Evolutionary conservation across 2,329 filamentous ascomycete species (phyloP), one percentile per base, ranked within the genome.

Genomic region (Talaromyces piceae): DNA sequence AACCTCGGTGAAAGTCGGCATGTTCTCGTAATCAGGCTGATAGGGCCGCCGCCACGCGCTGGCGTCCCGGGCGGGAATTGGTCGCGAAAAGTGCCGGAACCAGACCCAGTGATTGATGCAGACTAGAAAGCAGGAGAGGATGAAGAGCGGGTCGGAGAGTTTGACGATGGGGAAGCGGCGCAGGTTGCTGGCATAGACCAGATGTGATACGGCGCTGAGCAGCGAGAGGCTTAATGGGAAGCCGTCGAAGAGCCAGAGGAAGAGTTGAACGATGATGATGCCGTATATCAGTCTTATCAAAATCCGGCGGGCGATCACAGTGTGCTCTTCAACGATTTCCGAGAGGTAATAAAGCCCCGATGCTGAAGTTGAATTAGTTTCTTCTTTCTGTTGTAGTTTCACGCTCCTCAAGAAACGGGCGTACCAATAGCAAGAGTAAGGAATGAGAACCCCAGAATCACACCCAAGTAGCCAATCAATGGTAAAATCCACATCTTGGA

Each of bases 321-420:
- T 96, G 67, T 98, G 91, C 70, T 98, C 93, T 73, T 98, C 93
- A 55, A 98, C 93, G 12, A 97, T 83, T 70, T 98, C 93, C 22
- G 91, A 96, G 49, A 98, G 85, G 69, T 98, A 98, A 75, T 98
- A 98, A 23, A 98, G 83, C 31, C 93, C 93, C n/a, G 90, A 96
- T 33, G 93, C 93, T 88, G 57, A 51, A 54, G 41, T 53, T 20
- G 12, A 37, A 11, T 47, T 54, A 37, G 25, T 13, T 28, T 37
- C 30, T 48, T 52, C 49, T 59, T 16, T 47, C 25, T 48, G 12
- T 12, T 5, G 25, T 22, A 22, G n/a, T 26, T 39, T 25, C n/a
- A 22, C 23, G n/a, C 28, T 7, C 7, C 7, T 30, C 7, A 30
- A 16, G 26, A 27, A 18, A 49, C 4, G 20, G 27, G 65, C 71